Percentiles rank a stretch among this genome's conserved stretches.
Conservation (phyloP, 2,329 filamentous ascomycete species). For the Fusarium odoratissimum region DNA sequence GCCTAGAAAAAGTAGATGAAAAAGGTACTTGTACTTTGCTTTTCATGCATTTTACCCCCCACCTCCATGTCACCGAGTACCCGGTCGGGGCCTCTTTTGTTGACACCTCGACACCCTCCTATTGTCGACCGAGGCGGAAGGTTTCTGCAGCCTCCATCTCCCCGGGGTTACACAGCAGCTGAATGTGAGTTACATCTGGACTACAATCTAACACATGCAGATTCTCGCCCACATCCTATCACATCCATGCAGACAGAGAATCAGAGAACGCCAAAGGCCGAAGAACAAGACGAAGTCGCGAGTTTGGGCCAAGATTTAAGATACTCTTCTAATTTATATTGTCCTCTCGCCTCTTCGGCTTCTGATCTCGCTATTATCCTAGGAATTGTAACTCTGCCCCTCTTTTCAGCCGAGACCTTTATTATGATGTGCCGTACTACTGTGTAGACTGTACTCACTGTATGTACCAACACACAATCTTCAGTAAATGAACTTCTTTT, state of each 20-base stretch:
- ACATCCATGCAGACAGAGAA: not conserved
- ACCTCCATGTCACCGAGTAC: constrained; percentile 33
- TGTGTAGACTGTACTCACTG: not conserved
- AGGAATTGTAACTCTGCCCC: not conserved
- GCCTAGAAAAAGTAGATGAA: not conserved
- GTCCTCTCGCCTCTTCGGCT: constrained; percentile 2
- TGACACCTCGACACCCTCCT: not conserved
- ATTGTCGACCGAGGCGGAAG: constrained; percentile 30
- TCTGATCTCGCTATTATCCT: not conserved
- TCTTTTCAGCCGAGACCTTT: not conserved
- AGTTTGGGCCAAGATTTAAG: not conserved
- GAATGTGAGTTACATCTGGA: not conserved
- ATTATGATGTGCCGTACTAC: not conserved
- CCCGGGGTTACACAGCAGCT: constrained; percentile 18
- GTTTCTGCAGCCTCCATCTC: constrained; percentile 34
- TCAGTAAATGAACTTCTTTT: not conserved
- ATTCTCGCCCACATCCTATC: not conserved
- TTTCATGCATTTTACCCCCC: not conserved
- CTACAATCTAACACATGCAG: not conserved
- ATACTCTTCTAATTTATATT: not conserved
- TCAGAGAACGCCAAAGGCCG: constrained; percentile 2
- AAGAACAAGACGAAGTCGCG: constrained; percentile 20
- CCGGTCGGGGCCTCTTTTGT: constrained; percentile 10
- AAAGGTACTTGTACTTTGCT: not conserved
- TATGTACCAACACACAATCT: not conserved